Evolutionary conservation across 208 protist genomes (phyloP).

Genomic region (Trypanosoma caninum): DNA sequence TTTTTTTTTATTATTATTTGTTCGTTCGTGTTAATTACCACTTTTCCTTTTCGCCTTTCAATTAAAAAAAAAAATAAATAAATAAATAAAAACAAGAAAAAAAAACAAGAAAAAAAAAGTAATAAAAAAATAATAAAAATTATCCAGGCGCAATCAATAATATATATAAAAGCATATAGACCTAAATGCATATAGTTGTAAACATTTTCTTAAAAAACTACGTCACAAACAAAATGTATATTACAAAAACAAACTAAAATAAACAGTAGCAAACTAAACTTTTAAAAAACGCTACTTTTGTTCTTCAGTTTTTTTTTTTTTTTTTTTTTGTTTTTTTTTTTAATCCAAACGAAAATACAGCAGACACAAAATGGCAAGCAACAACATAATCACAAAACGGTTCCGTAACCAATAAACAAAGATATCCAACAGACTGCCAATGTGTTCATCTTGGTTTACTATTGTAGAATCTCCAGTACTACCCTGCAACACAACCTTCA

Average conservation of each 20-base stretch:
- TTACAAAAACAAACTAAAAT: too few relatives aligned
- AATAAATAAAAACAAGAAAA: background rate
- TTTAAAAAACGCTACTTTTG: too few relatives aligned
- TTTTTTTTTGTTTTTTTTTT: too few relatives aligned
- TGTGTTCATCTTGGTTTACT: too few relatives aligned
- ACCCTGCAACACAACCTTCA: background rate
- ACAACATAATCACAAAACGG: background rate
- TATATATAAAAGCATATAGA: too few relatives aligned
- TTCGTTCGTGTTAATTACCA: background rate
- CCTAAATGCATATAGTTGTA: background rate
- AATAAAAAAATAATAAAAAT: slow-evolving; percentile 1
- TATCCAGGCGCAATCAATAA: background rate
- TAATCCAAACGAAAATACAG: slow-evolving; percentile 8
- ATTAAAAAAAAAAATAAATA: background rate
- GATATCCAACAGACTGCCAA: background rate
- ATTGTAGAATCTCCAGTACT: background rate
- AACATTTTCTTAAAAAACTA: too few relatives aligned
- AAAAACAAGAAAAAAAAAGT: background rate
- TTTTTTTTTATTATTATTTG: slow-evolving; percentile 3
- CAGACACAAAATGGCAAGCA: background rate
- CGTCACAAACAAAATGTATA: too few relatives aligned
- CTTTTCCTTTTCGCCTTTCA: background rate
- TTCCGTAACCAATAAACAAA: background rate
- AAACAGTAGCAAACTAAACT: too few relatives aligned
- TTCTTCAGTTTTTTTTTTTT: too few relatives aligned